Percentiles rank a stretch among this genome's conserved stretches.
Evolutionary conservation across 2,329 filamentous ascomycete species (phyloP).

Genomic region (Claviceps cyperi): DNA sequence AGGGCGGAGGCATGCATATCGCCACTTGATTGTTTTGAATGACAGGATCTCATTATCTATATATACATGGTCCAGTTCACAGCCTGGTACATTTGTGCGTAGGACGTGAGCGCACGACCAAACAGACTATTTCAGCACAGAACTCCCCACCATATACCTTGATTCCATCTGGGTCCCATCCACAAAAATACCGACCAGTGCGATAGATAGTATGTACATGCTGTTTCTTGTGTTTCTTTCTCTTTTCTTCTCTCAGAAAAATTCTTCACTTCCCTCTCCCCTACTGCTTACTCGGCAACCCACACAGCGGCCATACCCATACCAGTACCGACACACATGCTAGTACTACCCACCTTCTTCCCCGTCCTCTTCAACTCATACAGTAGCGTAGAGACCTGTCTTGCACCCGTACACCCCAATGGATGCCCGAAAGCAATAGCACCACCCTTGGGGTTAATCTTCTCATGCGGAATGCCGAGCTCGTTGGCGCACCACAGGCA

Average conservation of each 20-base stretch:
- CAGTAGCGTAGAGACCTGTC: slow-evolving; percentile 83
- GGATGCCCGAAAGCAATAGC: slow-evolving; percentile 95
- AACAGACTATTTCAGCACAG: too few species aligned
- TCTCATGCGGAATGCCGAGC: slow-evolving; percentile 65
- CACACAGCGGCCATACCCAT: slow-evolving; percentile 98
- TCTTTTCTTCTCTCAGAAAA: neutral
- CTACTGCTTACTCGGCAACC: slow-evolving; percentile 62
- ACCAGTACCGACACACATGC: slow-evolving; percentile 92
- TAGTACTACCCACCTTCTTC: slow-evolving; percentile 78
- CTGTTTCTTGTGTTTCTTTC: neutral
- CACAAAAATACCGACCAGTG: too few species aligned
- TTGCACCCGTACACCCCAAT: slow-evolving; percentile 81
- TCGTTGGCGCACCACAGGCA: slow-evolving; percentile 88
- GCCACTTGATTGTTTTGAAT: too few species aligned
- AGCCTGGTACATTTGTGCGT: too few species aligned
- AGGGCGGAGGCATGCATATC: too few species aligned
- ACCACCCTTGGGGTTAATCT: slow-evolving; percentile 95
- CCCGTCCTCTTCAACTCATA: slow-evolving; percentile 77
- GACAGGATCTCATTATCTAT: too few species aligned
- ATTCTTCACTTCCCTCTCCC: neutral
- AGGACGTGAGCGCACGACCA: too few species aligned
- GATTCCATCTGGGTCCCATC: too few species aligned
- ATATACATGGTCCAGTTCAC: too few species aligned
- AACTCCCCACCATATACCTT: too few species aligned
- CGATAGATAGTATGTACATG: neutral